Percentiles rank a stretch among this genome's conserved stretches.
Conservation (phyloP, 306 rosid species). For the Vigna unguiculata region DNA sequence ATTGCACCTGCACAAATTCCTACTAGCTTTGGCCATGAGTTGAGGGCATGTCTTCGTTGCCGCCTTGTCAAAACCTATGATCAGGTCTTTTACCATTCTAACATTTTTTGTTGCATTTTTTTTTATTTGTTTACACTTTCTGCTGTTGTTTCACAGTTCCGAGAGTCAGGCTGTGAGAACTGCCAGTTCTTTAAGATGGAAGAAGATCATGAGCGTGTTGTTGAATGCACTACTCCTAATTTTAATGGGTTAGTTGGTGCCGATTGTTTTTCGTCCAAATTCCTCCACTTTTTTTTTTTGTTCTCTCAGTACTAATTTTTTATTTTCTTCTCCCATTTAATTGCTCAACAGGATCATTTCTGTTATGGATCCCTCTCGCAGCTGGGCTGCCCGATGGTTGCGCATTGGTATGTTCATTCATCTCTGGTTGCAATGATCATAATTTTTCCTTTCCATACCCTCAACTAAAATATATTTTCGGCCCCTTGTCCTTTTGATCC, state of each 20-base stretch:
- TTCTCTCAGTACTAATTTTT: constrained; percentile 10
- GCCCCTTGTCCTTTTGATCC: background rate
- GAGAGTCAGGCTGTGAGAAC: constrained; percentile 94
- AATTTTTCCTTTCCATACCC: background rate
- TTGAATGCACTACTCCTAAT: constrained; percentile 94
- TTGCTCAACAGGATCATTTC: constrained; percentile 69
- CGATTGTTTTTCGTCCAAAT: background rate
- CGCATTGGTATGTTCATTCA: constrained; percentile 70
- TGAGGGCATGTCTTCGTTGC: constrained; percentile 96
- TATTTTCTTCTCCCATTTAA: constrained; percentile 19
- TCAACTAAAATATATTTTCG: background rate
- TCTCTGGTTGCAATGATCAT: constrained; percentile 4
- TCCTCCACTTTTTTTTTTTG: background rate
- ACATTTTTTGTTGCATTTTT: background rate
- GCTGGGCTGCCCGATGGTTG: constrained; percentile 98
- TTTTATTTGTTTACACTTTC: constrained; percentile 1
- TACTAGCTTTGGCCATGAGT: constrained; percentile 89
- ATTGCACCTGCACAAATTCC: constrained; percentile 87
- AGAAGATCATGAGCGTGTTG: constrained; percentile 85
- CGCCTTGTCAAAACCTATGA: constrained; percentile 98
- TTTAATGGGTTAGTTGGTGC: constrained; percentile 75
- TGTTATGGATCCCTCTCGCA: constrained; percentile 89
- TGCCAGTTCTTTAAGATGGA: constrained; percentile 95
- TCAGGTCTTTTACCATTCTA: constrained; percentile 58
- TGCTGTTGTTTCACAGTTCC: constrained; percentile 57